Conservation (phyloP, 2,329 filamentous ascomycete species). For the Xenosphaeropsis pyriputrescens region DNA sequence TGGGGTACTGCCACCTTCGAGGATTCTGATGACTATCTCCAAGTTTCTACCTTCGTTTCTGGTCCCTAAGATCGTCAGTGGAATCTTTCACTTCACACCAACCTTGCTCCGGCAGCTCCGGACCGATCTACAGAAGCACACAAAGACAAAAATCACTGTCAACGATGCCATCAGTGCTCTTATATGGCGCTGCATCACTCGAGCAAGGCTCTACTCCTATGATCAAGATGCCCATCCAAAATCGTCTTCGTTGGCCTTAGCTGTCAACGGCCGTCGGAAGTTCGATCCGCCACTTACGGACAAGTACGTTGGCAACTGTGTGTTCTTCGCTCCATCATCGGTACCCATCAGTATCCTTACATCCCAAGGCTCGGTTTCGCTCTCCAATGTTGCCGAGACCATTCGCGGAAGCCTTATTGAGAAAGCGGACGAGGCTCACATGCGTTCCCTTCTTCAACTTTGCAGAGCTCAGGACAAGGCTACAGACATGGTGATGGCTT, state of each 20-base stretch:
- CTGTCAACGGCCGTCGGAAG: slow-evolving; percentile 2
- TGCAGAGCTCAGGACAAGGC: slow-evolving; percentile 1
- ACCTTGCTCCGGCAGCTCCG: not conserved
- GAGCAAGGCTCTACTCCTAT: slow-evolving; percentile 1
- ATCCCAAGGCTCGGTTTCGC: not conserved
- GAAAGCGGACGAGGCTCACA: not conserved
- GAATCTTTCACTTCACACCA: slow-evolving; percentile 1
- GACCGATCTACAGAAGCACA: not conserved
- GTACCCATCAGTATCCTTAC: slow-evolving; percentile 1
- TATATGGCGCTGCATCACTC: slow-evolving; percentile 2
- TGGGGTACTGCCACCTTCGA: not conserved
- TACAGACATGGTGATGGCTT: slow-evolving; percentile 2
- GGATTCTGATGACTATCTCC: slow-evolving; percentile 1
- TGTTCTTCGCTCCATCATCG: slow-evolving; percentile 1
- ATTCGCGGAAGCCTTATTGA: slow-evolving; percentile 1
- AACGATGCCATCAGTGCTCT: slow-evolving; percentile 3
- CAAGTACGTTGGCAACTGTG: slow-evolving; percentile 3
- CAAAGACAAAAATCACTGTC: not conserved
- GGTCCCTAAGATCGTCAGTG: slow-evolving; percentile 1
- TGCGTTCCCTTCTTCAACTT: slow-evolving; percentile 2
- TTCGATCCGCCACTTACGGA: slow-evolving; percentile 1
- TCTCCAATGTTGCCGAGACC: not conserved
- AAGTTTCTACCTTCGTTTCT: not conserved
- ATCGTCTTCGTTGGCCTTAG: slow-evolving; percentile 1
- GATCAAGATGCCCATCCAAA: not conserved